phyloP scores from a whole-genome alignment of 2,329 filamentous ascomycete species.

The Tolypocladium tropicale region DNA sequence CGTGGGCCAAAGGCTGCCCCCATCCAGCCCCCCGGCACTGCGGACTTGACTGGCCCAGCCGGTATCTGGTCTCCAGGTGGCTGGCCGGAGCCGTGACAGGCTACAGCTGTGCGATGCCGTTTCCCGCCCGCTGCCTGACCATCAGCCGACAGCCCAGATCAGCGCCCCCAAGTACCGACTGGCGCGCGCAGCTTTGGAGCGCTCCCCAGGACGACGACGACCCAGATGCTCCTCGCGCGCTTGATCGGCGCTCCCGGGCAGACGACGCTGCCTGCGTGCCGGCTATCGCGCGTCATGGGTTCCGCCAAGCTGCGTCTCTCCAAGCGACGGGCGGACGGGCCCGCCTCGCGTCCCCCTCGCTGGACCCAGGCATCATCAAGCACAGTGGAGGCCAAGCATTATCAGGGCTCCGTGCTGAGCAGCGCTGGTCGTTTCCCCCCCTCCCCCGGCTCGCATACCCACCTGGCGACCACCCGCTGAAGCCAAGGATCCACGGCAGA shows the following conservation, averaged over 20 bases:
- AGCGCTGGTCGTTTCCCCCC: not conserved
- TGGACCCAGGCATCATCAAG: not conserved
- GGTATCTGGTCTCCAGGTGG: not conserved
- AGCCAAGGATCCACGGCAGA: not conserved
- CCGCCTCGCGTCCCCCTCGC: not conserved
- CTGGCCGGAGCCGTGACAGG: not conserved
- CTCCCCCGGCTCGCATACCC: not conserved
- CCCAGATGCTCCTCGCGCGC: too few relatives aligned
- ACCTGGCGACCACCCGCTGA: not conserved
- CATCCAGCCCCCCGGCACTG: not conserved
- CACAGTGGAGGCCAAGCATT: not conserved
- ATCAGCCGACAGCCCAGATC: not conserved
- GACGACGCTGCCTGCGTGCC: not conserved
- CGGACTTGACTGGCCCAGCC: not conserved
- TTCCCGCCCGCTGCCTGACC: not conserved
- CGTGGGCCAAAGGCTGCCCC: not conserved
- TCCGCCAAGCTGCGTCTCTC: not conserved
- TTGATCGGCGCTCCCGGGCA: not conserved
- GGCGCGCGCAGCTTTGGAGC: too few relatives aligned
- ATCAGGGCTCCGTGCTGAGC: not conserved
- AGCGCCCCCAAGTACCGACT: not conserved
- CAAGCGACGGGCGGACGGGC: not conserved
- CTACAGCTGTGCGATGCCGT: not conserved
- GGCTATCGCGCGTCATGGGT: not conserved
- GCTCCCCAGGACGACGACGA: too few relatives aligned